These are phyloP conservation scores for Wickerhamiella occidentalis DNA, from an alignment of 805 yeast species.

Conservation along the genomic window DNA sequence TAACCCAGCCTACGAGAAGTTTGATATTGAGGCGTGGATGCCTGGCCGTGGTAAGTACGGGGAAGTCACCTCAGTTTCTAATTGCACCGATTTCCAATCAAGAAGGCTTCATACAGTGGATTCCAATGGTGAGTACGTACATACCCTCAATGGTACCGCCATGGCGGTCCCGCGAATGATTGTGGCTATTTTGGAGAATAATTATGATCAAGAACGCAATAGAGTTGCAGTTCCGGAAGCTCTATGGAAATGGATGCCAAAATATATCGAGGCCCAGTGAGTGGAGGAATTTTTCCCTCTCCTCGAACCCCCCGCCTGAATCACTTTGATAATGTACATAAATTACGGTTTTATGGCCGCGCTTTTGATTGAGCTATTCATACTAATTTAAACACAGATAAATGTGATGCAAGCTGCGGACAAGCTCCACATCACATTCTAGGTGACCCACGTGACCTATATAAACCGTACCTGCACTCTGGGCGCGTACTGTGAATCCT, in stretches of 20 bases:
- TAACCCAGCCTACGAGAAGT: constrained; percentile 82
- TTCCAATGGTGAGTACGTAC: constrained; percentile 39
- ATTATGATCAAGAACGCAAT: constrained; percentile 31
- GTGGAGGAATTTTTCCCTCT: too few relatives aligned
- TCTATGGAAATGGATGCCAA: constrained; percentile 12
- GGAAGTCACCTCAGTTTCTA: constrained; percentile 80
- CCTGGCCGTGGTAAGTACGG: constrained; percentile 93
- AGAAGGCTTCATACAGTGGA: constrained; percentile 57
- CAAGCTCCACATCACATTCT: background rate
- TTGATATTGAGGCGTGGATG: constrained; percentile 96
- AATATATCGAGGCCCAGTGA: background rate
- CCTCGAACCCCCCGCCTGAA: too few relatives aligned
- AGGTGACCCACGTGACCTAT: background rate
- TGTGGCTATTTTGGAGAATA: constrained; percentile 79
- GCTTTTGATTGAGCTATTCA: too few relatives aligned
- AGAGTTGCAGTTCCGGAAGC: constrained; percentile 19
- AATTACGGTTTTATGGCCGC: too few relatives aligned
- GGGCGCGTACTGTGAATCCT: background rate
- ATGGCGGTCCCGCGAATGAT: constrained; percentile 89
- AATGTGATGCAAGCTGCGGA: too few relatives aligned
- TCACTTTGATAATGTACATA: too few relatives aligned
- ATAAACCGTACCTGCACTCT: background rate
- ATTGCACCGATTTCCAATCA: constrained; percentile 84
- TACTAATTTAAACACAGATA: too few relatives aligned
- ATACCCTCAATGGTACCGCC: constrained; percentile 90